phyloP scores from a whole-genome alignment of 306 rosid genomes.

The Morella rubra region DNA sequence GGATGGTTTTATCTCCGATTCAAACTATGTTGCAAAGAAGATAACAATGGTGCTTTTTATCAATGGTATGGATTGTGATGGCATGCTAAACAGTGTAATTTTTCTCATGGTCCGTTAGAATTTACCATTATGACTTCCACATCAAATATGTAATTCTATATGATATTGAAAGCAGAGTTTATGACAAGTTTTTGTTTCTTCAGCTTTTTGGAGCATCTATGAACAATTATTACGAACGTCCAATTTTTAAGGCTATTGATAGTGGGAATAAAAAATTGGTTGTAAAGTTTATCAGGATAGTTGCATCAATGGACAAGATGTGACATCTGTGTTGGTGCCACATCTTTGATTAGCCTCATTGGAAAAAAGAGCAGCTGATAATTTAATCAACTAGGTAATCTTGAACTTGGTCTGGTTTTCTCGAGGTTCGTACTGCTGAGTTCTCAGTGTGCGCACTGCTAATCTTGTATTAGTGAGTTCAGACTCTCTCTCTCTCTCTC shows the following conservation, averaged over 20 bases:
- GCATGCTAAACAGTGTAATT: neutral
- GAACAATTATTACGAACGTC: too few relatives aligned
- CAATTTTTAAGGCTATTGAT: too few relatives aligned
- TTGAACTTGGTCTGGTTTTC: neutral
- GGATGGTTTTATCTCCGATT: conserved; percentile 83
- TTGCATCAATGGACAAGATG: too few relatives aligned
- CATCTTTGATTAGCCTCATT: neutral
- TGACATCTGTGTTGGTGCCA: neutral
- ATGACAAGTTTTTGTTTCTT: neutral
- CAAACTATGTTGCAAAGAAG: conserved; percentile 74
- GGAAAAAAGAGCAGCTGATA: neutral
- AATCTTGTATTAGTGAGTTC: too few relatives aligned
- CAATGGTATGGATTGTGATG: conserved; percentile 55
- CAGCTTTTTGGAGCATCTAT: neutral
- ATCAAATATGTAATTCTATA: neutral
- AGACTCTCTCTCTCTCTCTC: neutral
- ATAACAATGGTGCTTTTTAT: conserved; percentile 89
- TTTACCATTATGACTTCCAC: neutral
- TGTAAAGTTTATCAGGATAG: too few relatives aligned
- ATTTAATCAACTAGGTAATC: neutral
- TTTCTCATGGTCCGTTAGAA: neutral
- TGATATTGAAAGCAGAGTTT: neutral
- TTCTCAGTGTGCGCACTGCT: too few relatives aligned
- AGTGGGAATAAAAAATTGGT: too few relatives aligned
- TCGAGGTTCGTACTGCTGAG: neutral